Evolutionary conservation across 2,329 filamentous ascomycete species (phyloP).

Genomic region (Fusarium devonianum): DNA sequence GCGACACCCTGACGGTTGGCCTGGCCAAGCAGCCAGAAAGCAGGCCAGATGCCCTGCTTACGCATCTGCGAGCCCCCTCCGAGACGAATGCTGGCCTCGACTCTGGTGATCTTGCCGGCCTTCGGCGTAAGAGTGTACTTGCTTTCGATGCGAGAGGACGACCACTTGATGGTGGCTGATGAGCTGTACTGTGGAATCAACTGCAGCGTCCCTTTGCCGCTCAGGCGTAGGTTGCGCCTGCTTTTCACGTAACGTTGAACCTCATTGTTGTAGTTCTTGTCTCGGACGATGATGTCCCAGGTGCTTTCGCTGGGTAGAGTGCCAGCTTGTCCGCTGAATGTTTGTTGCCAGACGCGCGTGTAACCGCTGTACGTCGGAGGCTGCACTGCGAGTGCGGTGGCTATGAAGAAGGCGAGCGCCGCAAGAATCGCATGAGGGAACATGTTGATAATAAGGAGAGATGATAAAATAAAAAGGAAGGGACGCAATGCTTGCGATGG

Average conservation of each 20-base stretch:
- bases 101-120: slow-evolving; percentile 54
- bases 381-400: slow-evolving; percentile 47
- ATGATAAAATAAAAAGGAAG: slow-evolving; percentile 1
- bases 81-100: slow-evolving; percentile 57
- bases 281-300: slow-evolving; percentile 53
- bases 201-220: slow-evolving; percentile 58
- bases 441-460: slow-evolving; percentile 28
- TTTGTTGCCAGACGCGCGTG: slow-evolving; percentile 52
- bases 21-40: slow-evolving; percentile 65
- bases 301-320: slow-evolving; percentile 43
- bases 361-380: slow-evolving; percentile 51
- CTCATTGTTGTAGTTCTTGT: slow-evolving; percentile 60
- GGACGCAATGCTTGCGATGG: slow-evolving; percentile 15
- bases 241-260: slow-evolving; percentile 57
- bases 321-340: slow-evolving; percentile 50
- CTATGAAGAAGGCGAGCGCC: slow-evolving; percentile 42
- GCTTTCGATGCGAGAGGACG: slow-evolving; percentile 62
- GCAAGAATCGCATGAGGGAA: slow-evolving; percentile 31
- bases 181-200: slow-evolving; percentile 55
- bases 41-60: slow-evolving; percentile 65
- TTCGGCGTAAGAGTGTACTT: slow-evolving; percentile 55
- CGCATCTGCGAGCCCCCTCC: slow-evolving; percentile 50
- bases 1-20: slow-evolving; percentile 54
- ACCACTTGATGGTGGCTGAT: slow-evolving; percentile 54
- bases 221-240: slow-evolving; percentile 58